Conservation (phyloP, 441 rosid species). For the Omphalea diandra region DNA sequence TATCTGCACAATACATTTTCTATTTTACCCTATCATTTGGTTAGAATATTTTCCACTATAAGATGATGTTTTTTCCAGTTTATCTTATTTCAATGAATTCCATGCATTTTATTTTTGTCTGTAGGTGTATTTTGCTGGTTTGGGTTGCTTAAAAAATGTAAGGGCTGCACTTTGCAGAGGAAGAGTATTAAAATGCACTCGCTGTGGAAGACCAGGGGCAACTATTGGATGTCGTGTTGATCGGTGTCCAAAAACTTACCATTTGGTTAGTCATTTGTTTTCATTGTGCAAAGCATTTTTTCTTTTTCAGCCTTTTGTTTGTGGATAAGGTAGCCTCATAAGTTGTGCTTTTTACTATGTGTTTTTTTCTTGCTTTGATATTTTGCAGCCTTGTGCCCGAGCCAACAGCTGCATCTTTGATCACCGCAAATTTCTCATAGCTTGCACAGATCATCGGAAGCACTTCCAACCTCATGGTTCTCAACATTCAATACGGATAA, state of each 20-base stretch:
- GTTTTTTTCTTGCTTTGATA: slow-evolving; percentile 24
- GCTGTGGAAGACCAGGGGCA: slow-evolving; percentile 99
- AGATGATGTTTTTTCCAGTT: slow-evolving; percentile 13
- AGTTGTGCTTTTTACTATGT: not conserved
- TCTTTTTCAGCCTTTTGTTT: not conserved
- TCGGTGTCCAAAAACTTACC: slow-evolving; percentile 97
- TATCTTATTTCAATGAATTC: slow-evolving; percentile 18
- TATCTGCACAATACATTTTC: not conserved
- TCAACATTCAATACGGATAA: slow-evolving; percentile 52
- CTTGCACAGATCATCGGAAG: slow-evolving; percentile 92
- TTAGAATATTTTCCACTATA: slow-evolving; percentile 4
- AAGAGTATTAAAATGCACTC: slow-evolving; percentile 85
- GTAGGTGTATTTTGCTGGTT: slow-evolving; percentile 98
- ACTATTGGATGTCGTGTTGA: slow-evolving; percentile 99
- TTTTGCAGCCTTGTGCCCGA: slow-evolving; percentile 95
- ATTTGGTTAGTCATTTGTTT: slow-evolving; percentile 64
- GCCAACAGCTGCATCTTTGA: slow-evolving; percentile 94
- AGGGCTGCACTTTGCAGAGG: slow-evolving; percentile 98
- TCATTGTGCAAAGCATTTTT: slow-evolving; percentile 9
- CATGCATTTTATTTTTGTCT: slow-evolving; percentile 27
- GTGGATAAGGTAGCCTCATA: not conserved
- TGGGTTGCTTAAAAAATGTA: slow-evolving; percentile 91
- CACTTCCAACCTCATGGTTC: slow-evolving; percentile 81
- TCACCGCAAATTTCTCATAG: slow-evolving; percentile 98
- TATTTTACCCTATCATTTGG: not conserved